Conservation (phyloP, 2,329 filamentous ascomycete species). For the Penicillium expansum region DNA sequence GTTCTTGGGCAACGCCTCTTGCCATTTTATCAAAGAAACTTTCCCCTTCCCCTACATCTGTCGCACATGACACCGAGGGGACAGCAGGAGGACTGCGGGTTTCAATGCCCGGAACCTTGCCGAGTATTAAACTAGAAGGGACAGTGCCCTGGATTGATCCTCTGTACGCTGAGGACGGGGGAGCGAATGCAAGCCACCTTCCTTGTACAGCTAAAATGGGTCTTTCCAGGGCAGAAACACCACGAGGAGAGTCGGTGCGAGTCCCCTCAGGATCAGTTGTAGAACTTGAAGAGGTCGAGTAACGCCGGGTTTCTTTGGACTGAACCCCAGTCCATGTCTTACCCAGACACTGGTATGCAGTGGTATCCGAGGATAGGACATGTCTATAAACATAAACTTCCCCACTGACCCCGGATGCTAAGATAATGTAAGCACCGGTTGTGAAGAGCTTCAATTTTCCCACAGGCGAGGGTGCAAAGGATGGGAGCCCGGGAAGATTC, state of each 20-base stretch:
- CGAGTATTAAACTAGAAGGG: constrained; percentile 34
- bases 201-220: constrained; percentile 46
- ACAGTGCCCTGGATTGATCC: constrained; percentile 43
- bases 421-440: constrained; percentile 66
- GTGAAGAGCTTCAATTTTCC: constrained; percentile 73
- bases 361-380: constrained; percentile 19
- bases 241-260: constrained; percentile 38
- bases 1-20: constrained; percentile 50
- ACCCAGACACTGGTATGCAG: constrained; percentile 65
- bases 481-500: constrained; percentile 58
- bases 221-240: constrained; percentile 28
- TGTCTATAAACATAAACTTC: constrained; percentile 77
- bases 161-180: constrained; percentile 40
- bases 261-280: constrained; percentile 46
- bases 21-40: constrained; percentile 49
- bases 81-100: constrained; percentile 43
- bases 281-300: constrained; percentile 47
- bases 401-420: constrained; percentile 79
- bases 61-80: constrained; percentile 44
- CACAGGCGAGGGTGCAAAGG: constrained; percentile 65
- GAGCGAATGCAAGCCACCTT: constrained; percentile 48
- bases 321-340: constrained; percentile 92
- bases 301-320: constrained; percentile 43
- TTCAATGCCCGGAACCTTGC: constrained; percentile 42
- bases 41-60: constrained; percentile 48